Evolutionary conservation across 192 early-diverging fungal genomes (phyloP), one percentile per base, ranked within the genome.

Genomic region (Coemansia sp.): DNA sequence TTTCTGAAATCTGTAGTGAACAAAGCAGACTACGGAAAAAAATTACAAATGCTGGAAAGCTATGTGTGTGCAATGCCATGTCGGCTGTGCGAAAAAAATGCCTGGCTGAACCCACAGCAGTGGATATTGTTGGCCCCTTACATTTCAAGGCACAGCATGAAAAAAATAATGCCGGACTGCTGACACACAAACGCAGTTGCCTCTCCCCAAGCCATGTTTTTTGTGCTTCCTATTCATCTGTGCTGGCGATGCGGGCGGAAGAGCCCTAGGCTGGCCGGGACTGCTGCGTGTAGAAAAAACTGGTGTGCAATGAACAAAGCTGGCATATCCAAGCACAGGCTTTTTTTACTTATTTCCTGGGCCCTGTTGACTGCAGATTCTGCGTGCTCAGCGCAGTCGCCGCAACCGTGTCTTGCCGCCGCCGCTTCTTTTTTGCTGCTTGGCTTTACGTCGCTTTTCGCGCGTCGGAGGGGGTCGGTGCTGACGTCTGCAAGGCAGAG

Each of bases 121-220:
- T 52, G 50, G 50, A 52, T 52, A 52, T 52, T 28, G 50, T 27
- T 23, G 22, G 50, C 20, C 50, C 50, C 50, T 52, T 52, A 52
- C 50, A 52, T 52, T 4, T 28, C 24, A 3, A 50, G 22, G 48
- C 11, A 52, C 39, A 13, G 39, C 39, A 42, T 34, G 32, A 16
- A 16, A 42, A 14, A 42, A 42, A 42, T 8, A 16, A 16, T 9
- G 11, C 39, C 11, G 50, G 50, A 27, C 50, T 52, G 50, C 50
- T 52, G 50, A 52, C 50, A 52, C 50, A 23, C 50, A 42, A 42
- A 42, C 39, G 39, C 3, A 3, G 3, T 16, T 9, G 1, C 13
- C 13, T 42, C 13, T 42, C 39, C 39, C 13, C 39, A 42, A 42
- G 39, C 39, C 39, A 42, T 42, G 39, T 42, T 42, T 42, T 42